These are phyloP conservation scores for Penicillium bovifimosum DNA, from an alignment of 495 filamentous ascomycete genomes.

Conservation along the genomic window DNA sequence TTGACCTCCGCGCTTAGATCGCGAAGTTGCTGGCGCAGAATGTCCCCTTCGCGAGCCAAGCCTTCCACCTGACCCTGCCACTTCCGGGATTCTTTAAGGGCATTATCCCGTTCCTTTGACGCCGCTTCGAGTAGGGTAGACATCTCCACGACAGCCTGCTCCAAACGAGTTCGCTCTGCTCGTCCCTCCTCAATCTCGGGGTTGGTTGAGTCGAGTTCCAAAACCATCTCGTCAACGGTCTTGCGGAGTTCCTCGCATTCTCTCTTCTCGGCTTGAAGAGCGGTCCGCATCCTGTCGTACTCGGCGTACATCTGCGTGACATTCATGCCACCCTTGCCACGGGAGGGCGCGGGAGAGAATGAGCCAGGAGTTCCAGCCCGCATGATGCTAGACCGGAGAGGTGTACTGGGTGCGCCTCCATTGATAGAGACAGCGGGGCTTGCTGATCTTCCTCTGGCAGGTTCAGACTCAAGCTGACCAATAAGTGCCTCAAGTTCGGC, in stretches of 20 bases:
- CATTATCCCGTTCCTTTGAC: slow-evolving; percentile 49
- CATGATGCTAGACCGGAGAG: slow-evolving; percentile 29
- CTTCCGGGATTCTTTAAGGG: slow-evolving; percentile 59
- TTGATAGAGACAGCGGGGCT: slow-evolving; percentile 51
- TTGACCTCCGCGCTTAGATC: slow-evolving; percentile 88
- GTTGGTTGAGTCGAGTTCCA: slow-evolving; percentile 52
- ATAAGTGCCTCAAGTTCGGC: slow-evolving; percentile 70
- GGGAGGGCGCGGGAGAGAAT: slow-evolving; percentile 54
- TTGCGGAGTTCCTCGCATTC: slow-evolving; percentile 63
- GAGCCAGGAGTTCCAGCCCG: slow-evolving; percentile 40
- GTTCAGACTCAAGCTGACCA: slow-evolving; percentile 57
- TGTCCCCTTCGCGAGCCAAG: slow-evolving; percentile 64
- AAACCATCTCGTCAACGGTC: slow-evolving; percentile 74
- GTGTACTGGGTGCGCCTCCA: slow-evolving; percentile 45
- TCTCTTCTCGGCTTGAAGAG: slow-evolving; percentile 60
- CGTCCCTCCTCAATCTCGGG: slow-evolving; percentile 60
- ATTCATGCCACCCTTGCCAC: slow-evolving; percentile 52
- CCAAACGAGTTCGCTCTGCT: slow-evolving; percentile 48
- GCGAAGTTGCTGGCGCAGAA: slow-evolving; percentile 81
- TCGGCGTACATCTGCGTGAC: slow-evolving; percentile 66
- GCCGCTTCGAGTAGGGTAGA: slow-evolving; percentile 59
- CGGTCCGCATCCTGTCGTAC: slow-evolving; percentile 53
- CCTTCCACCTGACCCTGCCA: slow-evolving; percentile 67
- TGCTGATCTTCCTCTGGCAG: slow-evolving; percentile 33
- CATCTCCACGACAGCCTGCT: slow-evolving; percentile 72